Conservation (phyloP, 129 eudicot genomes). For the Escallonia herrerae region DNA sequence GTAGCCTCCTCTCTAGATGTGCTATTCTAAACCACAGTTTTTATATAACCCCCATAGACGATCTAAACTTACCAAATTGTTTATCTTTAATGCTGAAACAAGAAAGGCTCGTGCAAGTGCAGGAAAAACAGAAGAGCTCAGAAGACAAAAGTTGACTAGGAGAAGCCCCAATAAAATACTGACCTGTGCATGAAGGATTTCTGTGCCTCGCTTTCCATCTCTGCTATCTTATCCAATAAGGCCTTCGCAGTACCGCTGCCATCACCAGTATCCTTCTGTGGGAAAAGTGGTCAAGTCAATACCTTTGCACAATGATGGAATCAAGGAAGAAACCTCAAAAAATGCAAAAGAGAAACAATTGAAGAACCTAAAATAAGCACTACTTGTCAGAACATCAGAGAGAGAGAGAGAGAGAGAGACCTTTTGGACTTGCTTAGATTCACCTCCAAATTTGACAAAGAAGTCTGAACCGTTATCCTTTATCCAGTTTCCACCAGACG, state of each 20-base stretch:
- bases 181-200: constrained; percentile 97
- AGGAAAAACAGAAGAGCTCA: no score
- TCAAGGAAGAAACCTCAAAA: background rate
- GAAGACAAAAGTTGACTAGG: background rate
- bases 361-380: background rate
- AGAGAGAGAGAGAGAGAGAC: constrained; percentile 34
- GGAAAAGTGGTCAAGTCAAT: background rate
- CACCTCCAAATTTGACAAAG: constrained; percentile 51
- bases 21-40: no score
- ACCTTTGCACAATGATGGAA: background rate
- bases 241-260: constrained; percentile 79
- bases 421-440: constrained; percentile 36
- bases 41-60: no score
- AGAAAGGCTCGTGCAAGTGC: background rate
- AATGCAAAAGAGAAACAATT: constrained; percentile 1
- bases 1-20: no score
- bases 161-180: constrained; percentile 8
- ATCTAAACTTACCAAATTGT: background rate
- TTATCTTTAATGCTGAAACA: constrained; percentile 1
- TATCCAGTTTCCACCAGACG: constrained; percentile 69
- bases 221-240: constrained; percentile 72
- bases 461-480: constrained; percentile 83
- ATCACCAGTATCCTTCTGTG: constrained; percentile 66
- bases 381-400: background rate
- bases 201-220: constrained; percentile 88